Percentiles rank a stretch among this genome's conserved stretches.
phyloP scores from a whole-genome alignment of 352 stramenopile genomes.

The Phytophthora tubulina region DNA sequence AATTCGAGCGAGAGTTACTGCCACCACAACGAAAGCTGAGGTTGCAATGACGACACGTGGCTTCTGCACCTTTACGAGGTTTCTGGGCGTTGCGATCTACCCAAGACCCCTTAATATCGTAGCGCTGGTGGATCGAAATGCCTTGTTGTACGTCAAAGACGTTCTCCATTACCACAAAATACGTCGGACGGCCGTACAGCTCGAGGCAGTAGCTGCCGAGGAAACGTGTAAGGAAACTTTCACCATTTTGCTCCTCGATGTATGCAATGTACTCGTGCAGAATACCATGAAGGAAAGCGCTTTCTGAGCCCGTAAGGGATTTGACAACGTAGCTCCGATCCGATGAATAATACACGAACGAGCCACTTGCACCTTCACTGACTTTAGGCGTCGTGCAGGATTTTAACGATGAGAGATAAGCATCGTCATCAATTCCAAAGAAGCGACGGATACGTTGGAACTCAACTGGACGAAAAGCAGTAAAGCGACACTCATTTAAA shows the following conservation, averaged over 20 bases:
- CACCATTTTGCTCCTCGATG: slow-evolving; percentile 54
- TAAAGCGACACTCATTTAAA: slow-evolving; percentile 71
- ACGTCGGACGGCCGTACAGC: slow-evolving; percentile 74
- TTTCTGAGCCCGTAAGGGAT: slow-evolving; percentile 69
- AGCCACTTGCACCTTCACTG: slow-evolving; percentile 79
- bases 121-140: slow-evolving; percentile 82
- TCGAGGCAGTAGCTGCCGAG: slow-evolving; percentile 84
- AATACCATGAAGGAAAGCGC: slow-evolving; percentile 71
- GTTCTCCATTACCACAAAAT: slow-evolving; percentile 93
- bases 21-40: slow-evolving; percentile 68
- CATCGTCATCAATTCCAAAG: slow-evolving; percentile 66
- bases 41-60: slow-evolving; percentile 77
- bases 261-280: slow-evolving; percentile 73
- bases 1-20: slow-evolving; percentile 26
- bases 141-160: slow-evolving; percentile 86
- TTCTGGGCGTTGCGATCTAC: slow-evolving; percentile 82
- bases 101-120: slow-evolving; percentile 92
- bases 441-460: slow-evolving; percentile 65
- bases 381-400: slow-evolving; percentile 80
- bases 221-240: slow-evolving; percentile 85
- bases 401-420: slow-evolving; percentile 65
- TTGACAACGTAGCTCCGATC: slow-evolving; percentile 88
- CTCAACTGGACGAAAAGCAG: slow-evolving; percentile 57
- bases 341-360: slow-evolving; percentile 87
- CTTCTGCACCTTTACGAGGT: slow-evolving; percentile 59